Base-by-base conservation (phyloP, 2,329 filamentous ascomycete genomes). In the Nemania diffusa region DNA sequence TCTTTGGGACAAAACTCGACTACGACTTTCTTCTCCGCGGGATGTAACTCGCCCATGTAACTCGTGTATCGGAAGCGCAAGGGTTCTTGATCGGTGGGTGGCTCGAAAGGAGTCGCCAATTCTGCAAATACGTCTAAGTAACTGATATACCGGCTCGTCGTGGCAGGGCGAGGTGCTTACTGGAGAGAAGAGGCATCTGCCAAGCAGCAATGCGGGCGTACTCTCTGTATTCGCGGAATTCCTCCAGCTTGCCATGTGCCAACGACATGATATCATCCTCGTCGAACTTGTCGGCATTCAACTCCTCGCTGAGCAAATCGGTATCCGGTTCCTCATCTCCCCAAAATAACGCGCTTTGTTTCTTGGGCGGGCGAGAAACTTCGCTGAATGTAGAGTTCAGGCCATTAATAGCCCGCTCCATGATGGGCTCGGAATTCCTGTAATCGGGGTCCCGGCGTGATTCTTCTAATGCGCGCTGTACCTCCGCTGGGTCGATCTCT, bases 11-110 rank as follows among this genome's bases (percentile, higher is more conserved):
- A 88, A 81, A 98, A 97, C 78, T 97, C 92, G 62, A 98, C 89
- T 13, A 98, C 94, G 22, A 99, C 94, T 84, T 99, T 99, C 78
- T 90, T 90, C 80, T 94, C 90, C 2, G 95, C 93, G 0, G 96
- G 95, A 81, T 99, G 97, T 63, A 88, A 84, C 81, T 98, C 96
- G 75, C 95, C 95, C 87, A 99, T 91, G 82, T 98, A 98, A 42
- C 91, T 94, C 17, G 96, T 99, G 84, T 97, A 97, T 75, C 96
- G 91, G 89, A 97, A 99, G 75, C 95, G 91, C 65, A 99, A 88
- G 52, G 93, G 89, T 73, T 92, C 85, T 52, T 88, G 80, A 32
- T 84, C 79, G 15, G 87, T 85, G 1, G 95, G 93, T 2, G 90
- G 87, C 68, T 85, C 81, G 79, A 97, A 98, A 20, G 92, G 91